Percentiles rank a stretch among this genome's conserved stretches.
These are phyloP conservation scores for Leucocoprinus birnbaumii DNA, from an alignment of 768 basidiomycete genomes.

Conservation along the genomic window DNA sequence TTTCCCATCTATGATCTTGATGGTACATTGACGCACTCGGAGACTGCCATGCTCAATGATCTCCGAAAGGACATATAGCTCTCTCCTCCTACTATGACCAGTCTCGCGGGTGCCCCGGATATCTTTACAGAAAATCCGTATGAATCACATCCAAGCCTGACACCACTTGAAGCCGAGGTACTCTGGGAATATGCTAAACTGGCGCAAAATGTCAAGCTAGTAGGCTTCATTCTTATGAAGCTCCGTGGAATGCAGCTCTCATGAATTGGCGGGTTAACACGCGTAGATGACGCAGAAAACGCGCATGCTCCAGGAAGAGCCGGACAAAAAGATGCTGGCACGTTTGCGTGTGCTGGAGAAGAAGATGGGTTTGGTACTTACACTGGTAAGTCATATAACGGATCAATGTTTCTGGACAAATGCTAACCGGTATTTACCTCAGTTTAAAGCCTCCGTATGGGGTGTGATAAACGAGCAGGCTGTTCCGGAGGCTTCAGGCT, in stretches of 20 bases:
- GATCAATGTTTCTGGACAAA: neutral
- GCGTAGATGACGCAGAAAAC: conserved; percentile 63
- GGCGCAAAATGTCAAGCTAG: conserved; percentile 75
- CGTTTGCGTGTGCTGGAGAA: conserved; percentile 81
- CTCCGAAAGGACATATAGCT: neutral
- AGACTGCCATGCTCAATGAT: neutral
- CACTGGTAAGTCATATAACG: conserved; percentile 55
- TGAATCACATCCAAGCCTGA: conserved; percentile 63
- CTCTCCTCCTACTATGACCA: conserved; percentile 8
- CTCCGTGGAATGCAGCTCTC: neutral
- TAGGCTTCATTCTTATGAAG: conserved; percentile 31
- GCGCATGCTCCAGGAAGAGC: conserved; percentile 67
- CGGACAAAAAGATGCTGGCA: conserved; percentile 73
- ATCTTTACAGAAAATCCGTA: conserved; percentile 70
- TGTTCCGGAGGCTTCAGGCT: conserved; percentile 21
- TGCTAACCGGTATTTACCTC: conserved; percentile 4
- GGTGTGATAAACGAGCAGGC: conserved; percentile 85
- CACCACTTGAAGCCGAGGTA: conserved; percentile 70
- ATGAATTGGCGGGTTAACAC: neutral
- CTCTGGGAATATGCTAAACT: conserved; percentile 94
- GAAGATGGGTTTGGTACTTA: conserved; percentile 94
- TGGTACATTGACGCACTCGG: neutral
- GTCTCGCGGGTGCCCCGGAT: conserved; percentile 22
- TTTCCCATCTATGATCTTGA: neutral
- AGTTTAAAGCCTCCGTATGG: conserved; percentile 98